These are phyloP conservation scores for Yamadazyma kanchanaburiensis DNA, from an alignment of 1,139 yeast genomes.

Conservation along the genomic window DNA sequence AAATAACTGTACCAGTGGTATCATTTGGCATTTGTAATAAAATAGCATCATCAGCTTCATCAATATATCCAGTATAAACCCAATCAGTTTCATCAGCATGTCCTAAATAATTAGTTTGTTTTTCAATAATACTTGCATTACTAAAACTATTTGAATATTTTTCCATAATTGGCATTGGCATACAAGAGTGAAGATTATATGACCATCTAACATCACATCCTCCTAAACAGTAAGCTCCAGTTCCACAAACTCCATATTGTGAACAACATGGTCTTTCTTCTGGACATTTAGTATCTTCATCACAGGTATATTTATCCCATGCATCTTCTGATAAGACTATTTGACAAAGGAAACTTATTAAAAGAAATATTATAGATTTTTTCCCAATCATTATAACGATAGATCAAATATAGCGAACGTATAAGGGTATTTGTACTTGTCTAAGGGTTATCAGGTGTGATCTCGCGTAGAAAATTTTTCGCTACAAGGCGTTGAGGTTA, in stretches of 20 bases:
- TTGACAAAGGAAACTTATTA: background rate
- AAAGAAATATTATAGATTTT: slow-evolving; percentile 9
- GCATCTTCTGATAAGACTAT: slow-evolving; percentile 7
- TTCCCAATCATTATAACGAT: too few relatives aligned
- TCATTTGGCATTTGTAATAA: slow-evolving; percentile 74
- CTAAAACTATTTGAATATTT: slow-evolving; percentile 35
- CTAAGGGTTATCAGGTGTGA: too few relatives aligned
- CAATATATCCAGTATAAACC: slow-evolving; percentile 71
- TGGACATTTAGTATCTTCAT: slow-evolving; percentile 57
- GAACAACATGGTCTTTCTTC: slow-evolving; percentile 76
- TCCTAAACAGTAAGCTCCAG: slow-evolving; percentile 75
- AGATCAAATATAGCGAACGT: too few relatives aligned
- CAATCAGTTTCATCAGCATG: slow-evolving; percentile 66
- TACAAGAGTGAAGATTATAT: slow-evolving; percentile 59
- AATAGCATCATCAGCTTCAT: slow-evolving; percentile 51
- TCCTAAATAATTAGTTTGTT: slow-evolving; percentile 57
- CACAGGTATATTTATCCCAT: slow-evolving; percentile 39
- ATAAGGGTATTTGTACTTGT: too few relatives aligned
- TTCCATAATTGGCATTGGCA: slow-evolving; percentile 54
- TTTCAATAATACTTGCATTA: slow-evolving; percentile 18
- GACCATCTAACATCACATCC: slow-evolving; percentile 77
- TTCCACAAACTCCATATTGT: slow-evolving; percentile 81
- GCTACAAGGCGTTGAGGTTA: slow-evolving; percentile 1
- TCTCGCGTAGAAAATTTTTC: slow-evolving; percentile 14
- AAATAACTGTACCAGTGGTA: slow-evolving; percentile 76